Base-by-base conservation (phyloP, 139 green algal genomes). In the Coelastrella sp. region DNA sequence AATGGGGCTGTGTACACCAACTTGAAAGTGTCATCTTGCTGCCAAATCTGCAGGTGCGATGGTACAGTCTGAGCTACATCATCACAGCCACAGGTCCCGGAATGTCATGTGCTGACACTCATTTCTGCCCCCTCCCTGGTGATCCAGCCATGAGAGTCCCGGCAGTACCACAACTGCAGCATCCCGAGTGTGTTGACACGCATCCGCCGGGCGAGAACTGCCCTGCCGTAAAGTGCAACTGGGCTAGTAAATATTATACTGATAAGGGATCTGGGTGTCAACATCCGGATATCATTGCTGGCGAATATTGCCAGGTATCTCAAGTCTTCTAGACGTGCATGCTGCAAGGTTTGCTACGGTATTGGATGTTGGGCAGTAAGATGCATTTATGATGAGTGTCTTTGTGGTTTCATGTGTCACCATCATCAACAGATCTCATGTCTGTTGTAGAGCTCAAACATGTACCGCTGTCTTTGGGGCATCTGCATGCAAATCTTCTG, bases 61-160 rank as follows among this genome's bases (percentile, higher is more conserved):
- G 78, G 78, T 84, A 84, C 41, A 62, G 76, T 23, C 78, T 76
- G 40, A 25, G 40, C 30, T 84, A 84, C 40, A 17, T 76, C 1
- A 37, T 84, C 38, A 83, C 76, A 27, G 66, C 76, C 32, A 84
- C 21, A 40, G 45, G 45, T 23, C 25, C 45, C 15, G 30, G 38
- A 40, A 84, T 84, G 78, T n/a, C 27, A 38, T 84, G 78, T 2
- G 38, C 27, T 30, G 78, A 84, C 60, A 67, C 11, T 21, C 69
- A 38, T 25, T 84, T 76, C 7, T 84, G 78, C 38, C 60, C 78
- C 6, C 27, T 84, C 60, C 60, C 60, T 37, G 78, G 75, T 21
- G 50, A 83, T 51, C 75, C 75, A 9, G 75, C 75, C 27, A 30
- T 21, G 11, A 57, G 75, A 19, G 53, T 72, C 21, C 75, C 75